phyloP scores from a whole-genome alignment of 2,329 filamentous ascomycete genomes.

The Saccharata proteae region DNA sequence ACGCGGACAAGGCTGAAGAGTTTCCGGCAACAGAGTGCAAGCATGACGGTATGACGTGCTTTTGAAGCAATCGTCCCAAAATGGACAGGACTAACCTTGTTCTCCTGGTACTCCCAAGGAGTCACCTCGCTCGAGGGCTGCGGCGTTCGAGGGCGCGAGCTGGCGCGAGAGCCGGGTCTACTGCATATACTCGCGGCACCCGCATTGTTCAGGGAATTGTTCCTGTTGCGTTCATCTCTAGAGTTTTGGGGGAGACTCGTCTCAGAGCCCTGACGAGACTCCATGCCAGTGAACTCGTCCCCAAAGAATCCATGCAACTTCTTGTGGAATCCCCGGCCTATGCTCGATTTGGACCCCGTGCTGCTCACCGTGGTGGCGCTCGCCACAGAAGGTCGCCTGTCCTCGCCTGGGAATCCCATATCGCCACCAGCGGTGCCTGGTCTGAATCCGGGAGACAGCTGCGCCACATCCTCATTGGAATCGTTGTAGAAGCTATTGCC shows the following conservation, averaged over 20 bases:
- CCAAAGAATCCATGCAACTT: conserved; percentile 88
- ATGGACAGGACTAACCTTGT: conserved; percentile 42
- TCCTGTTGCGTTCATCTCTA: conserved; percentile 54
- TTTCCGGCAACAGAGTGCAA: too few species aligned
- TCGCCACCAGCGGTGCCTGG: conserved; percentile 40
- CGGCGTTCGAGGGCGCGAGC: conserved; percentile 71
- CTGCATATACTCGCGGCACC: conserved; percentile 35
- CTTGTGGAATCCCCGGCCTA: conserved; percentile 59
- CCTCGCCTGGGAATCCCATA: conserved; percentile 44
- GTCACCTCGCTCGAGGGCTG: conserved; percentile 85
- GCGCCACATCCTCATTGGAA: conserved; percentile 57
- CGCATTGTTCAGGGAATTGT: conserved; percentile 67
- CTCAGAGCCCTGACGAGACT: conserved; percentile 55
- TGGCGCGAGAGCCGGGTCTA: conserved; percentile 56
- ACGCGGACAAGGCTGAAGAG: background rate
- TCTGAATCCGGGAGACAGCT: conserved; percentile 59
- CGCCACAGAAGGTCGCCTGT: conserved; percentile 73
- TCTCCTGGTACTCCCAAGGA: conserved; percentile 91
- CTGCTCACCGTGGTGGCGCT: conserved; percentile 83
- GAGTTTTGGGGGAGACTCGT: conserved; percentile 43
- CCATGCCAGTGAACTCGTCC: conserved; percentile 66
- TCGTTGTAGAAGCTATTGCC: conserved; percentile 62
- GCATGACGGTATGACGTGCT: too few species aligned
- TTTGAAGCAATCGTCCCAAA: conserved; percentile 1
- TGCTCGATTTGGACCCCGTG: conserved; percentile 62